Evolutionary conservation across 768 basidiomycete genomes (phyloP), one percentile per base, ranked within the genome.

Genomic region (Termitomyces sp.): DNA sequence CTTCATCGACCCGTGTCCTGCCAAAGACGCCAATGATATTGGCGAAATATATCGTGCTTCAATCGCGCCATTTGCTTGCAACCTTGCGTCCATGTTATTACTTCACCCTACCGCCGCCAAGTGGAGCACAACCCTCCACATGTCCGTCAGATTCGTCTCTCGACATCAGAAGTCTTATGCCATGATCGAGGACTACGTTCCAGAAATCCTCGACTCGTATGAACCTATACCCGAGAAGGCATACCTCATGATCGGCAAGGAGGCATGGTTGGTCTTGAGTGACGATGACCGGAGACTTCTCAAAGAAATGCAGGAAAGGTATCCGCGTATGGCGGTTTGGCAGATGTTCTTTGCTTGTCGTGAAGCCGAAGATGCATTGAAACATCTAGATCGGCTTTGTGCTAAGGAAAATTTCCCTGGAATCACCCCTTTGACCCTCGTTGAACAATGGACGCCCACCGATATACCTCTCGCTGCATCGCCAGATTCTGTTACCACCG

Each of bases 261-360:
- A 18, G 15, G 42, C 49, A 1, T 56, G 55, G 55, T 29, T 31
- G 20, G 33, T 16, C 0, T 20, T 56, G 20, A 29, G 33, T 13
- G 42, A 44, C 7, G 25, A 16, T 23, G n/a, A 43, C 3, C 43
- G 43, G 16, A 33, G 45, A 39, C 35, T 50, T 16, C 22, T 51
- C 15, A n/a, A 36, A 16, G 31, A 52, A 25, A 27, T 20, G 16
- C 2, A 11, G 3, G 7, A 45, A 5, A 33, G 43, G 23, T 53
- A 38, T 42, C 29, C 29, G 2, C 22, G 7, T 1, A 48, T 56
- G 39, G 55, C 50, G 4, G 44, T 46, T 7, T 56, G 55, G 55
- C 44, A 56, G 20, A 47, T 56, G 38, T 47, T 52, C 35, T 56
- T 56, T 11, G 16, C 44, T 12, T 44, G 22, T 31, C n/a, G 27